Evolutionary conservation across 2,329 filamentous ascomycete species (phyloP), one percentile per base, ranked within the genome.

Genomic region (Fusarium clavum): DNA sequence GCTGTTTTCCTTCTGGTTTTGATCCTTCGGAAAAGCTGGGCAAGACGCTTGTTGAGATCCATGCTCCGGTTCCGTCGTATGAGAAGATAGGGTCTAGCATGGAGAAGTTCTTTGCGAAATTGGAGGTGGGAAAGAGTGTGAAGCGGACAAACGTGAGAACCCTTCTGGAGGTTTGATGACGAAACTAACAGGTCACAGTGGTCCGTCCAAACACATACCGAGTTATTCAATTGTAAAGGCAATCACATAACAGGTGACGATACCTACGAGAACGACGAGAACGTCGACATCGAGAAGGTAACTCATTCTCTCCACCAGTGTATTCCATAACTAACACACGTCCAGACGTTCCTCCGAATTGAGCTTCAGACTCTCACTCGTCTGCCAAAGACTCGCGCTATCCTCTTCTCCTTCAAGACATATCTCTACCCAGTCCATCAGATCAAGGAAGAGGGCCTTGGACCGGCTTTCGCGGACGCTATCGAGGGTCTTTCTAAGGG

Each of bases 21-120:
- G 82, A 87, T 48, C 84, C 86, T 0, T 79, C 82, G 0, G 48
- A 74, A 4, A 88, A 88, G 75, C 75, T 88, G 29, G 85, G 84
- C 4, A 81, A 82, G 67, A 69, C 81, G 12, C 75, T 88, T 0
- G 34, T 22, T 76, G 75, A 45, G 84, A 85, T 24, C 13, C 87
- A 89, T 59, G 49, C 59, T 14, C 67, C 67, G 1, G 86, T 88
- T 40, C 87, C 87, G 1, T 79, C 79, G 1, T 88, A 87, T 57
- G 82, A 86, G 18, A 87, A 84, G 77, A 87, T 88, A 29, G 85
- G 83, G 0, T 72, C 78, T 0, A 87, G 85, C 62, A 87, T 88
- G 85, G 86, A 88, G 75, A 79, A 81, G 8, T 87, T 85, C 73
- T 88, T 88, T 64, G 70, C 73, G 5, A 81, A 80, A 49, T 54